Evolutionary conservation across 768 basidiomycete genomes (phyloP).

Genomic region (Hebeloma cylindrosporum): DNA sequence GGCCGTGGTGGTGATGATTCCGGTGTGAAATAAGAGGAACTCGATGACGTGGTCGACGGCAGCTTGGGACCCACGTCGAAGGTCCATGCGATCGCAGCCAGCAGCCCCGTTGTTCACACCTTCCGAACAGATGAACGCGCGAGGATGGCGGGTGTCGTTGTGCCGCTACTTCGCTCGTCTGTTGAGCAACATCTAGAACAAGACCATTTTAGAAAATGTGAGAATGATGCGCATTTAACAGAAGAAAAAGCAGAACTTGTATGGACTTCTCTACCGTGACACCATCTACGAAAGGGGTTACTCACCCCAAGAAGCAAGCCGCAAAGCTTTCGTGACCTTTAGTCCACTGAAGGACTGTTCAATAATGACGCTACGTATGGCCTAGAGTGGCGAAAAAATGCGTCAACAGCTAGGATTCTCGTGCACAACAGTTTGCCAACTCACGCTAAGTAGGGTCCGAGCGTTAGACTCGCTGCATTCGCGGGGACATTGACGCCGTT

Average conservation of each 20-base stretch:
- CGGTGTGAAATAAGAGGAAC: slow-evolving; percentile 81
- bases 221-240: background rate
- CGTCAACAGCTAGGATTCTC: background rate
- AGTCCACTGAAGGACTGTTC: slow-evolving; percentile 86
- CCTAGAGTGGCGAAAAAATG: slow-evolving; percentile 36
- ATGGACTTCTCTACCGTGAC: slow-evolving; percentile 97
- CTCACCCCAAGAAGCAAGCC: slow-evolving; percentile 3
- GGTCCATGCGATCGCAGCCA: slow-evolving; percentile 98
- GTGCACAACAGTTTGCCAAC: background rate
- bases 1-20: slow-evolving; percentile 90
- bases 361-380: slow-evolving; percentile 96
- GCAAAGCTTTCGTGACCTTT: slow-evolving; percentile 88
- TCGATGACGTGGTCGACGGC: slow-evolving; percentile 93
- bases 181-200: slow-evolving; percentile 90
- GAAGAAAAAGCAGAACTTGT: background rate
- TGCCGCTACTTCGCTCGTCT: slow-evolving; percentile 97
- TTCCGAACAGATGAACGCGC: slow-evolving; percentile 93
- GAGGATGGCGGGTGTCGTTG: slow-evolving; percentile 94
- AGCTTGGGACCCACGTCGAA: slow-evolving; percentile 91
- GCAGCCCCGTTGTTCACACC: slow-evolving; percentile 98
- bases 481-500: slow-evolving; percentile 94
- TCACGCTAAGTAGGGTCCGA: slow-evolving; percentile 84
- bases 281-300: slow-evolving; percentile 58
- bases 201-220: slow-evolving; percentile 47
- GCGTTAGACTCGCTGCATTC: slow-evolving; percentile 91